Evolutionary conservation across 306 rosid species (phyloP).

Genomic region (Pterocarpus santalinus): DNA sequence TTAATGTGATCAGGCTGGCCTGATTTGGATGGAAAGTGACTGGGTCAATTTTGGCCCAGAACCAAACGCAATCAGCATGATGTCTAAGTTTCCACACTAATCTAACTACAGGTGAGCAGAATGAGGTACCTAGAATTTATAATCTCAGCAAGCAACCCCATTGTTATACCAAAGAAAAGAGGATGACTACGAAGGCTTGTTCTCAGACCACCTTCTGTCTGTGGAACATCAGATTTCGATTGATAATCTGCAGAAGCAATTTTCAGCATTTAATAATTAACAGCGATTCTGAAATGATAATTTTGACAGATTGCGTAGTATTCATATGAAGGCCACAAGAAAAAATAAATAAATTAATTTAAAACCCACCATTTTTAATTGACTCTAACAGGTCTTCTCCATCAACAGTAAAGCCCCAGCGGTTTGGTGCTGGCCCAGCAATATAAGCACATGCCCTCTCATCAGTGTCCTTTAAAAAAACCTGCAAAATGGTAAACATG

Average conservation of each 20-base stretch:
- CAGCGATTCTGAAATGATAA: constrained; percentile 30
- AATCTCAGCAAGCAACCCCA: constrained; percentile 96
- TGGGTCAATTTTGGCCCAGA: neutral
- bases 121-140: constrained; percentile 89
- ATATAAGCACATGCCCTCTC: constrained; percentile 99
- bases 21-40: neutral
- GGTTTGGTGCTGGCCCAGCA: constrained; percentile 99
- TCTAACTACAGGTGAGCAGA: constrained; percentile 43
- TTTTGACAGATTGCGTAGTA: constrained; percentile 1
- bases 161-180: constrained; percentile 93
- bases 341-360: neutral
- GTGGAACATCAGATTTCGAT: constrained; percentile 49
- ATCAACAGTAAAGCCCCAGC: constrained; percentile 95
- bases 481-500: constrained; percentile 59
- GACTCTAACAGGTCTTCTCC: constrained; percentile 76
- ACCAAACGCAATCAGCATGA: neutral
- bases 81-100: constrained; percentile 32
- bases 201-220: constrained; percentile 56
- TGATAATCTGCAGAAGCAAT: constrained; percentile 59
- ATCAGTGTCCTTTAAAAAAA: constrained; percentile 92
- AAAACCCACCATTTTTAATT: constrained; percentile 63
- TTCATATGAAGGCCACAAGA: constrained; percentile 21
- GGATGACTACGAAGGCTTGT: constrained; percentile 77
- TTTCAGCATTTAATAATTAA: constrained; percentile 34
- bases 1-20: neutral